Evolutionary conservation across 257 asterid species (phyloP), one percentile per base, ranked within the genome.

Genomic region (Solanum clarkiae): DNA sequence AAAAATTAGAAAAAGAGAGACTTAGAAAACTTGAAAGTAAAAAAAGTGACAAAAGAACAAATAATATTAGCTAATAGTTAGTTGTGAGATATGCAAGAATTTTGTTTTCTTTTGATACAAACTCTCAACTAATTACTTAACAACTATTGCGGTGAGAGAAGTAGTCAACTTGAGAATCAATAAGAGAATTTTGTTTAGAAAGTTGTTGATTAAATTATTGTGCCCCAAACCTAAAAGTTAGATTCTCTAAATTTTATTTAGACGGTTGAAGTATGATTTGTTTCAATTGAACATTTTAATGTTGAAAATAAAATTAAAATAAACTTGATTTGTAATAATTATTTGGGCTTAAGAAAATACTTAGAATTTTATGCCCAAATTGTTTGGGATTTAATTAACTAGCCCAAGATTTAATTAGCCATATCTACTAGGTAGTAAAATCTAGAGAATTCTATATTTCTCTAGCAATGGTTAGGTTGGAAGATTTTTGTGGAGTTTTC

Each of bases 171-270:
- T 54, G 12, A 53, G 65, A 79, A 53, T 79, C 26, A 10, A 26
- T n/a, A 53, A 51, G 65, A 77, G 82, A 77, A 51, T 77, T 79
- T 79, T 53, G 82, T 53, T 79, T 17, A 55, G 63, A 20, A 75
- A 51, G 82, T 79, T 79, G 82, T 54, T 53, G 65, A 79, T 54
- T 79, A 79, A 79, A 79, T 53, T 26, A 79, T 51, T 32, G 82
- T 15, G 26, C 11, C 47, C 82, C 65, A 79, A 26, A 79, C 53
- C 82, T 79, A 79, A 53, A 26, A 79, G 29, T 24, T 4, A 26
- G 26, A 51, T 51, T 11, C 12, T 10, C 13, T 24, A 16, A 12
- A 63, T 24, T 24, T 63, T 3, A 63, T 63, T 63, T 63, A 3
- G 8, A 11, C 10, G 24, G 2, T 1, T 1, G 2, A 63, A 26